These are phyloP conservation scores for Starmerella powellii DNA, from an alignment of 805 yeast species.

Conservation along the genomic window DNA sequence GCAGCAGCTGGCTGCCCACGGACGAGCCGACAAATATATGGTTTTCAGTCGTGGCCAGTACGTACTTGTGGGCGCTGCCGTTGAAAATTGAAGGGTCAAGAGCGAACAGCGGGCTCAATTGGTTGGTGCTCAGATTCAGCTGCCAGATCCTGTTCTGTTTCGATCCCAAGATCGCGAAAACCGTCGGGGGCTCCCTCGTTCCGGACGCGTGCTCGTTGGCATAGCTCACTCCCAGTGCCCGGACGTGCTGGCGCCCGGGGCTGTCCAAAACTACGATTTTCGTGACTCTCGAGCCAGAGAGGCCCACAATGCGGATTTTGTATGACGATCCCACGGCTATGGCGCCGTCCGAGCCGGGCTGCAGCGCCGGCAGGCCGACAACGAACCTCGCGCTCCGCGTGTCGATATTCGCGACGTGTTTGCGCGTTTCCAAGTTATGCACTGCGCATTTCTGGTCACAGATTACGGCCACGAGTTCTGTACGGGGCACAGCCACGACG, in stretches of 20 bases:
- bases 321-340: slow-evolving; percentile 17
- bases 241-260: slow-evolving; percentile 9
- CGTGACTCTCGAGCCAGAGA: neutral
- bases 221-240: slow-evolving; percentile 3
- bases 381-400: slow-evolving; percentile 11
- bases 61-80: slow-evolving; percentile 6
- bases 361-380: neutral
- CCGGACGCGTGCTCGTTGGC: neutral
- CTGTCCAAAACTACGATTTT: slow-evolving; percentile 4
- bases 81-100: slow-evolving; percentile 5
- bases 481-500: slow-evolving; percentile 7
- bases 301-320: slow-evolving; percentile 13
- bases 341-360: too few relatives aligned
- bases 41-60: slow-evolving; percentile 1
- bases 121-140: neutral
- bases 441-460: slow-evolving; percentile 11
- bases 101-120: slow-evolving; percentile 5
- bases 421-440: slow-evolving; percentile 16
- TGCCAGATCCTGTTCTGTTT: slow-evolving; percentile 6
- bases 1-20: neutral
- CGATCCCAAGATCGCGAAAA: slow-evolving; percentile 7
- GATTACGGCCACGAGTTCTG: slow-evolving; percentile 13
- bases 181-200: neutral
- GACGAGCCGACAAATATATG: slow-evolving; percentile 4
- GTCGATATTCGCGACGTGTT: slow-evolving; percentile 1